Conservation (phyloP, 2,329 filamentous ascomycete species). For the Cladosporium sp. region DNA sequence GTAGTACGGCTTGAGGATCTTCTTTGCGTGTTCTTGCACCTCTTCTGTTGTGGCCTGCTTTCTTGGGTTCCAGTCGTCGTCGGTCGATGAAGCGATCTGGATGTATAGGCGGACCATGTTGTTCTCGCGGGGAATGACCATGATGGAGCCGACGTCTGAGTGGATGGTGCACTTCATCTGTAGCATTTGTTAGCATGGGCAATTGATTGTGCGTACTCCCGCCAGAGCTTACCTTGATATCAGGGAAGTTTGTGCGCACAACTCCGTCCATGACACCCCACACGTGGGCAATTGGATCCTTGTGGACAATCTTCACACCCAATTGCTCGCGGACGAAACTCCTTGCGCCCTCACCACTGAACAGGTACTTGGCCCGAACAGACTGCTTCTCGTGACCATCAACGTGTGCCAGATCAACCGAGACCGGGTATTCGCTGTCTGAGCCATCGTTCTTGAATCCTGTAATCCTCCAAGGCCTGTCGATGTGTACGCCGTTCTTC, state of each 20-base stretch:
- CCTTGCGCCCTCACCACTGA: constrained; percentile 59
- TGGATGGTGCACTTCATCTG: constrained; percentile 66
- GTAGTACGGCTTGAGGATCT: constrained; percentile 57
- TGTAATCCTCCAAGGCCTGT: constrained; percentile 59
- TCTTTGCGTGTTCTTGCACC: constrained; percentile 55
- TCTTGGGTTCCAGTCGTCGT: constrained; percentile 57
- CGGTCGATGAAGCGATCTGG: constrained; percentile 60
- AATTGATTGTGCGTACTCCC: no score
- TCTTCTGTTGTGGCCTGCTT: constrained; percentile 57
- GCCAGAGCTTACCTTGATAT: constrained; percentile 50
- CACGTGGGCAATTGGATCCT: constrained; percentile 60
- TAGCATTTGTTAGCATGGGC: constrained; percentile 2
- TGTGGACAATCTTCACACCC: constrained; percentile 61
- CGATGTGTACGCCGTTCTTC: constrained; percentile 53
- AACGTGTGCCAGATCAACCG: constrained; percentile 71
- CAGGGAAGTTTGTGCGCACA: constrained; percentile 59
- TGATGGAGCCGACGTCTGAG: constrained; percentile 60
- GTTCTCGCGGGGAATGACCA: constrained; percentile 56
- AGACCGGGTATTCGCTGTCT: constrained; percentile 70
- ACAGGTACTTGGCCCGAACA: constrained; percentile 58
- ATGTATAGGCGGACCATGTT: constrained; percentile 54
- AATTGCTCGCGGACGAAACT: constrained; percentile 60
- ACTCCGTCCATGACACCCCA: constrained; percentile 67
- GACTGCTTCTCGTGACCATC: constrained; percentile 68
- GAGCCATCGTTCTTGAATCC: constrained; percentile 58